Percentiles rank a stretch among this genome's conserved stretches.
phyloP scores from a whole-genome alignment of 2,329 filamentous ascomycete genomes.

The Talaromyces sp. region DNA sequence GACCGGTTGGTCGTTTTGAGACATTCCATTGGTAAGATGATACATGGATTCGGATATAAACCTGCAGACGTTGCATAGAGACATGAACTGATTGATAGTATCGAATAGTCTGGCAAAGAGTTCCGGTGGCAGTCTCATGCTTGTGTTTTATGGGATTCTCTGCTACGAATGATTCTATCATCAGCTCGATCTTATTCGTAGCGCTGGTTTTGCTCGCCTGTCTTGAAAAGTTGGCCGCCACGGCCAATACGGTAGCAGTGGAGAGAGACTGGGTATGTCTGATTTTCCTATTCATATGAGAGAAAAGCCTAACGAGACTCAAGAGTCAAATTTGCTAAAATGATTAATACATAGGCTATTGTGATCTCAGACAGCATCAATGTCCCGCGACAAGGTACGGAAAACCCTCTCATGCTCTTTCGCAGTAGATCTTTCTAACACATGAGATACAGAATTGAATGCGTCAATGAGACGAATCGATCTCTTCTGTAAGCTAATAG shows the following conservation, averaged over 20 bases:
- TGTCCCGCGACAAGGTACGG: slow-evolving; percentile 46
- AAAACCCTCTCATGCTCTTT: neutral
- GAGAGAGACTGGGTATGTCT: slow-evolving; percentile 67
- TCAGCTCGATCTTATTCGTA: slow-evolving; percentile 32
- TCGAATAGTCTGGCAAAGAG: slow-evolving; percentile 37
- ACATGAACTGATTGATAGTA: slow-evolving; percentile 6
- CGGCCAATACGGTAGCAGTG: slow-evolving; percentile 68
- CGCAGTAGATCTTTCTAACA: neutral
- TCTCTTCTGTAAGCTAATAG: slow-evolving; percentile 59
- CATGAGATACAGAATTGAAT: slow-evolving; percentile 45
- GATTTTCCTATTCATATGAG: too few species aligned
- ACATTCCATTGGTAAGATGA: slow-evolving; percentile 48
- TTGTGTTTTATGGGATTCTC: slow-evolving; percentile 47
- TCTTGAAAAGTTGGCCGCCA: slow-evolving; percentile 67
- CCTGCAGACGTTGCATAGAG: neutral
- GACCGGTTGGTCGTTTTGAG: slow-evolving; percentile 56
- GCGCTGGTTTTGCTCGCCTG: slow-evolving; percentile 61
- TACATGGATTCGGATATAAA: neutral
- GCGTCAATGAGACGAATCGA: slow-evolving; percentile 61
- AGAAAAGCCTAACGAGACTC: too few species aligned
- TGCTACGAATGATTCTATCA: neutral
- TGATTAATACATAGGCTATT: slow-evolving; percentile 28
- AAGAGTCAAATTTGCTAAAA: too few species aligned
- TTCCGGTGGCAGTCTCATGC: slow-evolving; percentile 53
- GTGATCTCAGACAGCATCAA: slow-evolving; percentile 35